Base-by-base conservation (phyloP, 1,284 basidiomycete species). In the Rhodotorula sp. region DNA sequence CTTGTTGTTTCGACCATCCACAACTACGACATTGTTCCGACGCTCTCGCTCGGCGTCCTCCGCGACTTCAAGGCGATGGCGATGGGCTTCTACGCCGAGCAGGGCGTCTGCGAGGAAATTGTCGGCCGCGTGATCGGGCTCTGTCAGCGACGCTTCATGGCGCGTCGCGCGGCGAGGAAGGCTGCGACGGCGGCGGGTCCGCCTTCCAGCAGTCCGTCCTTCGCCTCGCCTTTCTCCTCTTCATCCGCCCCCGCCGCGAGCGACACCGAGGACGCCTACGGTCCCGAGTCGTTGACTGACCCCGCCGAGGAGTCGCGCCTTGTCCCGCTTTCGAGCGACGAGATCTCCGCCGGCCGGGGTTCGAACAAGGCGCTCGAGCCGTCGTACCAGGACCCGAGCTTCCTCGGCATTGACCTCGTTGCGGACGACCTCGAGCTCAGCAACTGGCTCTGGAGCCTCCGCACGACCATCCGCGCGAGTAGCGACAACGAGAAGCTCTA, bases 21-120 rank as follows among this genome's bases (percentile, higher is more conserved):
- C 74, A 81, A 79, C 9, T 77, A 81, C 72, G 82, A 83, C 70
- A 78, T 83, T 22, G 80, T 83, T 2, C 81, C 82, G 13, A 80
- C 80, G 0, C 78, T 86, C 0, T 83, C 82, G 50, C 78, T 86
- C 41, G 85, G 85, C 12, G 79, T 82, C 15, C 76, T 86, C 32
- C 80, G 83, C 53, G 85, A 86, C 76, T 79, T 86, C 55, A 84
- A 83, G 77, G 84, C 83, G 72, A 80, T 85, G 46, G 83, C 84
- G 6, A 72, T 78, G 61, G 82, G 81, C 1, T 77, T 84, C 64
- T 80, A 80, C 58, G 82, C 84, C 62, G 83, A 84, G 67, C 78
- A 75, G 22, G 76, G 75, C 25, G 76, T 84, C 6, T 83, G 84
- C 25, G 82, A 84, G 66, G 84, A 85, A 75, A 84, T 86, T 64